These are phyloP conservation scores for Penicillium verrucosum DNA, from an alignment of 2,329 filamentous ascomycete species.

Conservation along the genomic window DNA sequence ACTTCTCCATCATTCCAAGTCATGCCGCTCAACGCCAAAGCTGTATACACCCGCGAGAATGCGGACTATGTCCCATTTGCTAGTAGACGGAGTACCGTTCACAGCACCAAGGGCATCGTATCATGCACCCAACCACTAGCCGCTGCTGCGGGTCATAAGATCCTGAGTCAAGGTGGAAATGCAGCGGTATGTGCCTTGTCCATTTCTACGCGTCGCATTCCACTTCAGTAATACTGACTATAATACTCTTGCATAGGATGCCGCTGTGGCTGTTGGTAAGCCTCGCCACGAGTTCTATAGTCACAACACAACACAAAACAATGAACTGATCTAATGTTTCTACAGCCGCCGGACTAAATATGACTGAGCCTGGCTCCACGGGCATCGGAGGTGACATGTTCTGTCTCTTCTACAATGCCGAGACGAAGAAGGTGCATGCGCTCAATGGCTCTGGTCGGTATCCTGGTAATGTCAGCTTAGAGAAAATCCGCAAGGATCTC, in stretches of 20 bases:
- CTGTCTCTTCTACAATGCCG: slow-evolving; percentile 84
- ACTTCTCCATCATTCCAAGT: slow-evolving; percentile 7
- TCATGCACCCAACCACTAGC: slow-evolving; percentile 87
- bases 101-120: slow-evolving; percentile 89
- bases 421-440: slow-evolving; percentile 74
- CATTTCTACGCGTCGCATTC: neutral
- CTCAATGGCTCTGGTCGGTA: slow-evolving; percentile 93
- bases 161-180: slow-evolving; percentile 87
- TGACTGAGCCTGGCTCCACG: slow-evolving; percentile 89
- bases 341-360: slow-evolving; percentile 80
- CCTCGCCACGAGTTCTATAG: slow-evolving; percentile 9
- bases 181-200: slow-evolving; percentile 68
- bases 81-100: slow-evolving; percentile 84
- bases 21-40: slow-evolving; percentile 50
- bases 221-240: neutral
- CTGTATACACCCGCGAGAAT: slow-evolving; percentile 51
- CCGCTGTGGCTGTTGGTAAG: slow-evolving; percentile 86
- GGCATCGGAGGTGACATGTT: slow-evolving; percentile 98
- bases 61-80: slow-evolving; percentile 46
- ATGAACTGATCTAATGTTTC: slow-evolving; percentile 9
- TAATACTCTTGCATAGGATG: slow-evolving; percentile 59
- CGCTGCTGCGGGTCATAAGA: slow-evolving; percentile 77
- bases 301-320: neutral
- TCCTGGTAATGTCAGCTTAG: slow-evolving; percentile 64
- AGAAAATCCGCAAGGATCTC: slow-evolving; percentile 67